Evolutionary conservation across 768 basidiomycete genomes (phyloP).

Genomic region (Auricularia sp.): DNA sequence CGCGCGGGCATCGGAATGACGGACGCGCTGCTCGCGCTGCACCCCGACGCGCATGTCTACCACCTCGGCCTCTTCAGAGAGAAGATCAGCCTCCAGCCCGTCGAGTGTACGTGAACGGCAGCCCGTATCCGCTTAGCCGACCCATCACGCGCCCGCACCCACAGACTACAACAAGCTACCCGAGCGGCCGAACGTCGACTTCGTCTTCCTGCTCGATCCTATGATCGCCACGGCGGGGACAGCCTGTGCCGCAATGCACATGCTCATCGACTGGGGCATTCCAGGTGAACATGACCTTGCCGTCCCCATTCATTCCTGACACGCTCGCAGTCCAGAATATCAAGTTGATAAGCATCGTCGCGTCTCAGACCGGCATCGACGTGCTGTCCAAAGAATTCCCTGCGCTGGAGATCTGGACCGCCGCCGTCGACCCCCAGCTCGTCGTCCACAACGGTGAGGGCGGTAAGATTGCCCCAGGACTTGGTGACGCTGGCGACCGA

Average conservation of each 20-base stretch:
- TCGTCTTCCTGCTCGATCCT: slow-evolving; percentile 84
- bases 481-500: slow-evolving; percentile 87
- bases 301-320: neutral
- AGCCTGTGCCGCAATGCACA: slow-evolving; percentile 73
- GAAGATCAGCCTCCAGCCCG: slow-evolving; percentile 78
- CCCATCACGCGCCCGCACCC: neutral
- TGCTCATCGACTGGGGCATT: slow-evolving; percentile 81
- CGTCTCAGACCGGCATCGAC: slow-evolving; percentile 52
- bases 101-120: slow-evolving; percentile 54
- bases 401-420: slow-evolving; percentile 85
- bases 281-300: slow-evolving; percentile 34
- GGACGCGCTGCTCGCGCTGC: slow-evolving; percentile 73
- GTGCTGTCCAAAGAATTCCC: slow-evolving; percentile 61
- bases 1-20: slow-evolving; percentile 92
- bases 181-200: slow-evolving; percentile 60
- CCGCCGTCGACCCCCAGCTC: slow-evolving; percentile 65
- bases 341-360: neutral
- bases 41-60: slow-evolving; percentile 83
- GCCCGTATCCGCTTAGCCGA: neutral
- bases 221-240: slow-evolving; percentile 93
- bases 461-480: slow-evolving; percentile 80
- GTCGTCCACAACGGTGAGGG: slow-evolving; percentile 34
- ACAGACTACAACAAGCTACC: slow-evolving; percentile 89
- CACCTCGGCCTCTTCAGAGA: slow-evolving; percentile 87
- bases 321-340: neutral